Base-by-base conservation (phyloP, 2,329 filamentous ascomycete species). In the Myotisia sp. region DNA sequence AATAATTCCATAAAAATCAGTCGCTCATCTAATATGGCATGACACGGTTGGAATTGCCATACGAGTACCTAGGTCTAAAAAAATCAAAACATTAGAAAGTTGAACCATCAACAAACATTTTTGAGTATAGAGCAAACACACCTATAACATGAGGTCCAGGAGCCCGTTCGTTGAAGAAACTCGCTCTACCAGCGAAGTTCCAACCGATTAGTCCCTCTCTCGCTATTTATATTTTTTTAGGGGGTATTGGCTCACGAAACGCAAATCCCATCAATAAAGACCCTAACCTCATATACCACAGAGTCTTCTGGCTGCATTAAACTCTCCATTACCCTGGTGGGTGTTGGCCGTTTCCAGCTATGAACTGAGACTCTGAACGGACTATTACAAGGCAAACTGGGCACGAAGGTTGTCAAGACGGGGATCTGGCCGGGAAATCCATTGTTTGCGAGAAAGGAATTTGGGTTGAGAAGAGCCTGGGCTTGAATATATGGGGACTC, bases 341-440 rank as follows among this genome's bases (percentile, higher is more conserved):
- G 58, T 12, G 63, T 60, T 4, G 76, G 76, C 3, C 61, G 65
- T 10, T 67, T 67, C 81, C 81, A 87, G 38, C 69, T 76, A 55
- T 86, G 80, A 31, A 87, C 65, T 2, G 81, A 86, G 32, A 86
- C 65, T 41, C 75, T 70, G 53, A 85, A 86, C 0, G 71, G 64
- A 18, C 60, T 61, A 16, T 71, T 70, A 1, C 60, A 51, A 3
- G 63, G 47, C 6, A 84, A 60, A 39, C 74, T 78, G 1, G 79
- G 75, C 28, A 84, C 64, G 50, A 83, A 87, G 41, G 71, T 75
- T 10, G 75, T 79, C 46, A 86, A 64, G 8, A 72, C 72, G 1
- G 79, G 79, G n/a, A 80, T 47, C 32, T 62, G 51, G 3, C 54
- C 52, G 6, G 49, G 34, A 22, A 46, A 48, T 2, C 45, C 46